These are phyloP conservation scores for Euphorbia schlechtendalii DNA, from an alignment of 441 rosid genomes.

Conservation along the genomic window DNA sequence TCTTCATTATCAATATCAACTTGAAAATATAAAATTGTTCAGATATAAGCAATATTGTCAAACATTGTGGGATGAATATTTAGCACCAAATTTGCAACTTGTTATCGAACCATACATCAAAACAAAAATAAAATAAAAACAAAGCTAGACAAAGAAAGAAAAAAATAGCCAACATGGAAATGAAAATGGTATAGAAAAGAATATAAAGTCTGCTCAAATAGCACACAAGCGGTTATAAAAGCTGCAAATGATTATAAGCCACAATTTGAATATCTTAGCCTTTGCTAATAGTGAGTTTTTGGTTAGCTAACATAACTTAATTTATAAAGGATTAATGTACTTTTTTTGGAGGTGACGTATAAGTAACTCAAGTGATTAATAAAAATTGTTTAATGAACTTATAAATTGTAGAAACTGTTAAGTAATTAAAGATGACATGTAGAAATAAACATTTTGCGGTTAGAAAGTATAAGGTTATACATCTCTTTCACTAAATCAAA, in stretches of 20 bases:
- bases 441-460: too few relatives aligned
- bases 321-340: too few relatives aligned
- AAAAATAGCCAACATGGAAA: neutral
- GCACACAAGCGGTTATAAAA: neutral
- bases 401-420: too few relatives aligned
- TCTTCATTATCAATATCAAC: neutral
- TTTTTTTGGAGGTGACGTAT: too few relatives aligned
- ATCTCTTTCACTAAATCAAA: too few relatives aligned
- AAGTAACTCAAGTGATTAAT: too few relatives aligned
- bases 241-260: neutral
- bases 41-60: neutral
- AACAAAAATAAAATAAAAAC: neutral
- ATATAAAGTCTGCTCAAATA: neutral
- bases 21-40: neutral
- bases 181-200: neutral
- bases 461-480: too few relatives aligned
- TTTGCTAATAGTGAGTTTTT: too few relatives aligned
- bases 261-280: too few relatives aligned
- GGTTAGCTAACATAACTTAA: too few relatives aligned
- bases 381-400: too few relatives aligned
- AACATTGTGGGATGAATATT: constrained; percentile 8
- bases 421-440: too few relatives aligned
- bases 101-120: neutral
- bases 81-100: neutral
- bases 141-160: neutral